A percentile compares a stretch with the other conserved stretches of the same genome.
These are phyloP conservation scores for Boletus sp. DNA, from an alignment of 768 basidiomycete genomes.

Conservation along the genomic window DNA sequence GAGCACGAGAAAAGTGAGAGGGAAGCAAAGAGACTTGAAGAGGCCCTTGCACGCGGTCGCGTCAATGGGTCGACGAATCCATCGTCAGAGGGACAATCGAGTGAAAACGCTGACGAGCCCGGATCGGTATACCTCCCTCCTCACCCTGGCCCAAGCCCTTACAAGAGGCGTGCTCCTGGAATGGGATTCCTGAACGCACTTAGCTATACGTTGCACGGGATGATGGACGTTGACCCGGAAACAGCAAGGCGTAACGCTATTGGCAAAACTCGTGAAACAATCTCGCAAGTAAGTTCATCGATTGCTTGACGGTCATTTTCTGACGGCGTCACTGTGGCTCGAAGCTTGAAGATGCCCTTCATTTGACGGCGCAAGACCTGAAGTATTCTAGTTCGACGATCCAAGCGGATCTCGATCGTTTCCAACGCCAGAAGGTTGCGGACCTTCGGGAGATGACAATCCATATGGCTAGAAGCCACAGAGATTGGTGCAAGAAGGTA, in stretches of 20 bases:
- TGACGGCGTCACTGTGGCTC: constrained; percentile 16
- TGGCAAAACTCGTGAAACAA: constrained; percentile 89
- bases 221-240: constrained; percentile 99
- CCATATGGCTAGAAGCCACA: constrained; percentile 82
- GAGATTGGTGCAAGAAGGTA: constrained; percentile 97
- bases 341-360: constrained; percentile 93
- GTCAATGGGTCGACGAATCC: constrained; percentile 26
- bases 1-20: constrained; percentile 90
- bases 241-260: constrained; percentile 90
- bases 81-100: constrained; percentile 31
- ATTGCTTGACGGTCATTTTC: constrained; percentile 8
- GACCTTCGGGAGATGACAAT: constrained; percentile 94
- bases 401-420: constrained; percentile 95
- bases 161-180: constrained; percentile 61
- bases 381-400: constrained; percentile 96
- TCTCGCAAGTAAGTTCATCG: constrained; percentile 71
- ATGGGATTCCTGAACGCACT: constrained; percentile 89
- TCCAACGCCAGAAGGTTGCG: constrained; percentile 97
- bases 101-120: constrained; percentile 38
- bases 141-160: constrained; percentile 75
- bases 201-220: constrained; percentile 91
- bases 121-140: constrained; percentile 61
- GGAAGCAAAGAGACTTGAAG: constrained; percentile 86
- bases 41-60: constrained; percentile 69
- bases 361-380: constrained; percentile 87